Percentiles rank a stretch among this genome's conserved stretches.
Conservation (phyloP, 2,329 filamentous ascomycete genomes). For the Ophiostoma australiae region DNA sequence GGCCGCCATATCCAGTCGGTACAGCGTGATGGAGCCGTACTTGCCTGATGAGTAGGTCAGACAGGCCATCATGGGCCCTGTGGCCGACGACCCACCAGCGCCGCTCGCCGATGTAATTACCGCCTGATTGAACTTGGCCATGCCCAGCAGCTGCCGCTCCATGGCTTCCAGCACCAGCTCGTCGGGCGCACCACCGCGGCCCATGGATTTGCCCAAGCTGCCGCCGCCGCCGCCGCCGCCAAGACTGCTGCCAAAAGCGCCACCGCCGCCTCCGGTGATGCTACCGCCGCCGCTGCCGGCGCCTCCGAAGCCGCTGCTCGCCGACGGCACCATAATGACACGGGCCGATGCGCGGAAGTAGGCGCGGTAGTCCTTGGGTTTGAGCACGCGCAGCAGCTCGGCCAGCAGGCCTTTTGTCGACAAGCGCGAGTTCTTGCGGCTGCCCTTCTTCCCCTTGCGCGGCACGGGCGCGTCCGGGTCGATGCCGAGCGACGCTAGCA, state of each 20-base stretch:
- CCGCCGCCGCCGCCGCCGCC: not conserved
- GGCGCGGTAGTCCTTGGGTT: constrained; percentile 29
- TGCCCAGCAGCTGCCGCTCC: constrained; percentile 28
- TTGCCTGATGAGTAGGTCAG: constrained; percentile 25
- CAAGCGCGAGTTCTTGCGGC: constrained; percentile 16
- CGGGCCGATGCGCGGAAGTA: constrained; percentile 28
- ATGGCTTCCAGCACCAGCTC: constrained; percentile 26
- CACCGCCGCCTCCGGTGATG: not conserved
- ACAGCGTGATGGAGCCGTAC: constrained; percentile 28
- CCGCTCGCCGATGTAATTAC: not conserved
- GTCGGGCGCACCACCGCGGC: constrained; percentile 20
- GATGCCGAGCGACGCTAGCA: constrained; percentile 20
- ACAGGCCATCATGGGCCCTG: constrained; percentile 26
- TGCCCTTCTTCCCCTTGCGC: not conserved
- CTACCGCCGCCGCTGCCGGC: constrained; percentile 11
- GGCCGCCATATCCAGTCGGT: constrained; percentile 25
- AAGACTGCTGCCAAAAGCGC: not conserved
- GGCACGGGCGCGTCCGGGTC: constrained; percentile 15
- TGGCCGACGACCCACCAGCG: not conserved
- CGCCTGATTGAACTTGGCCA: constrained; percentile 24
- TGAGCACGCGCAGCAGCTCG: constrained; percentile 27
- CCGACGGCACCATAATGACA: constrained; percentile 26
- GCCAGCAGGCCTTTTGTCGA: constrained; percentile 25
- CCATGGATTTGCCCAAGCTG: constrained; percentile 9
- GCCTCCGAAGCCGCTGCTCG: not conserved